Evolutionary conservation across 202 grass and related monocot genomes (phyloP).

Genomic region (Schoenoplectus tabernaemontani): DNA sequence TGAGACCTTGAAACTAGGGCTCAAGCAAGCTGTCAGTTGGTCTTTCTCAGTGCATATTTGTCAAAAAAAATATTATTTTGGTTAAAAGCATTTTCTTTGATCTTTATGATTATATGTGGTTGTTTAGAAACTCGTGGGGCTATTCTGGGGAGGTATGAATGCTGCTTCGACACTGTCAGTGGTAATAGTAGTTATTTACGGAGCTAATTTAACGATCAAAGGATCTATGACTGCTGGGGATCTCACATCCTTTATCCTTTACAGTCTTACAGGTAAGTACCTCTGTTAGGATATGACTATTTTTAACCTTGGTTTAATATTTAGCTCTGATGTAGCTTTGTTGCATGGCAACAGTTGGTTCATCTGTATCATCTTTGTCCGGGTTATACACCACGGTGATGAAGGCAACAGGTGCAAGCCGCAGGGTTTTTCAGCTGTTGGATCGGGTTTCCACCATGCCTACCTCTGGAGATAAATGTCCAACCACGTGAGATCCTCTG

Average conservation of each 20-base stretch:
- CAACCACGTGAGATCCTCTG: slow-evolving; percentile 48
- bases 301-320: background rate
- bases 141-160: slow-evolving; percentile 94
- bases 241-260: slow-evolving; percentile 97
- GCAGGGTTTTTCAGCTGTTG: slow-evolving; percentile 93
- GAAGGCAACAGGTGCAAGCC: slow-evolving; percentile 96
- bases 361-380: slow-evolving; percentile 77
- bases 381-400: slow-evolving; percentile 96
- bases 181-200: slow-evolving; percentile 83
- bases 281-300: background rate
- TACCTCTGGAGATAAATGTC: slow-evolving; percentile 60
- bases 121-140: slow-evolving; percentile 78
- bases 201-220: slow-evolving; percentile 90
- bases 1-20: slow-evolving; percentile 83
- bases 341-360: slow-evolving; percentile 62
- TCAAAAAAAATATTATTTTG: slow-evolving; percentile 16
- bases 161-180: slow-evolving; percentile 90
- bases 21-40: slow-evolving; percentile 90
- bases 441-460: slow-evolving; percentile 81
- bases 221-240: slow-evolving; percentile 93
- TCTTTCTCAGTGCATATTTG: slow-evolving; percentile 17
- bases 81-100: background rate
- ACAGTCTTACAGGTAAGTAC: slow-evolving; percentile 86
- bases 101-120: slow-evolving; percentile 15
- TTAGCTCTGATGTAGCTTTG: background rate